Conservation (phyloP, 768 basidiomycete species). For the Suillus paluster region DNA sequence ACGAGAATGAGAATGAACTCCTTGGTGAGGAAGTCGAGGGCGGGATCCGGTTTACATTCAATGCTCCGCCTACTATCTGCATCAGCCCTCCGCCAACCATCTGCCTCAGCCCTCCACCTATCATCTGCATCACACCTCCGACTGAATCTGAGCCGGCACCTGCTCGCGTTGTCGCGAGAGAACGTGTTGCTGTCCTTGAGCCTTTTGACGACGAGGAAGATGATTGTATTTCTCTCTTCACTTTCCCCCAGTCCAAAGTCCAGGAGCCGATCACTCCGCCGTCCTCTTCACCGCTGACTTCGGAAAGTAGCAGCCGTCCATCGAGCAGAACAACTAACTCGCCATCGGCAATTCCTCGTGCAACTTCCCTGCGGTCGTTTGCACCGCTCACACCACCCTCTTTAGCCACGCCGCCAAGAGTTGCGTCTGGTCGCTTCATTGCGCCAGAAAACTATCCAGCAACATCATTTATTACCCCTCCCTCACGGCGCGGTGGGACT, state of each 20-base stretch:
- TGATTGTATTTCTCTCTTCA: slow-evolving; percentile 24
- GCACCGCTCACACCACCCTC: slow-evolving; percentile 30
- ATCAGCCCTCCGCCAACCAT: slow-evolving; percentile 27
- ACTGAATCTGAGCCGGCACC: slow-evolving; percentile 18
- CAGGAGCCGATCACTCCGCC: slow-evolving; percentile 16
- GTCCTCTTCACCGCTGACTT: slow-evolving; percentile 13
- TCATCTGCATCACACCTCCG: slow-evolving; percentile 22
- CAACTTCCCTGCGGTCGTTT: slow-evolving; percentile 40
- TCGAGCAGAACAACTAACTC: slow-evolving; percentile 29
- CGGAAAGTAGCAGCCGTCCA: slow-evolving; percentile 12
- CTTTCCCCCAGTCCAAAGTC: slow-evolving; percentile 24
- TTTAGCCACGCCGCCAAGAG: slow-evolving; percentile 41
- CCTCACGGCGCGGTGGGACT: slow-evolving; percentile 52
- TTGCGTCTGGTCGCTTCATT: slow-evolving; percentile 31
- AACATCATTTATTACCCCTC: slow-evolving; percentile 50
- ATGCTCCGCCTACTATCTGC: slow-evolving; percentile 50
- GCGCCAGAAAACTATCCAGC: slow-evolving; percentile 26
- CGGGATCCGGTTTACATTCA: slow-evolving; percentile 78
- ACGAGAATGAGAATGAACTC: slow-evolving; percentile 52
- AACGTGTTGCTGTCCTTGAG: slow-evolving; percentile 13
- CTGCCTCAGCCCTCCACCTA: slow-evolving; percentile 32
- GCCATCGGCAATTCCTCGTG: slow-evolving; percentile 59
- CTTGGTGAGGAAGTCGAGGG: slow-evolving; percentile 62
- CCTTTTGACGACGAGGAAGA: slow-evolving; percentile 27
- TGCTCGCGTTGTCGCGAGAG: slow-evolving; percentile 9